A percentile compares a stretch with the other conserved stretches of the same genome.
Conservation (phyloP, 75 land plant genomes). For the Sequoia sempervirens region DNA sequence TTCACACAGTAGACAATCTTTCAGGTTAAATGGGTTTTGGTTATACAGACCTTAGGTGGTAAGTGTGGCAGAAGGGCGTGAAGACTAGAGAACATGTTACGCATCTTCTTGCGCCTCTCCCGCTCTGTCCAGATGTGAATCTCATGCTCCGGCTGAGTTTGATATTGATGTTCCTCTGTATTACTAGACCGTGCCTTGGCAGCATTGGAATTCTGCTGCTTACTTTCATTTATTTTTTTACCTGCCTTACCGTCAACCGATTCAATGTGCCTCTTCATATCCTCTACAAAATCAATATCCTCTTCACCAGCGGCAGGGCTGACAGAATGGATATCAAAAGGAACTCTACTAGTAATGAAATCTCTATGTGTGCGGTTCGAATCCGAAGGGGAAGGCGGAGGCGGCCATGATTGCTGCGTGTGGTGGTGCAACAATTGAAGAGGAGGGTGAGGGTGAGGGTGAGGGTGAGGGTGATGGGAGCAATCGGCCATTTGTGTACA, state of each 20-base stretch:
- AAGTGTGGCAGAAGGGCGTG: conserved; percentile 77
- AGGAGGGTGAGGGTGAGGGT: neutral
- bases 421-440: neutral
- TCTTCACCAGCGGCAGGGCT: neutral
- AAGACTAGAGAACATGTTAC: conserved; percentile 72
- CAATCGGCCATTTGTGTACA: too few species aligned
- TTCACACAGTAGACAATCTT: too few species aligned
- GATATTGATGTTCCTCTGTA: neutral
- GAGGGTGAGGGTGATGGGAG: too few species aligned
- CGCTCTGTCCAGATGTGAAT: conserved; percentile 80
- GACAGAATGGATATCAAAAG: neutral
- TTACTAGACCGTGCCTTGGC: neutral
- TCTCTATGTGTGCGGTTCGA: neutral
- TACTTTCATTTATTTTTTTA: neutral
- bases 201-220: neutral
- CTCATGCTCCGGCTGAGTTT: conserved; percentile 44
- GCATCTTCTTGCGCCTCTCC: conserved; percentile 87
- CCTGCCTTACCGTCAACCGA: neutral
- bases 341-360: neutral
- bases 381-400: neutral
- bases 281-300: neutral
- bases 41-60: conserved; percentile 52
- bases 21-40: neutral
- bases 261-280: neutral
- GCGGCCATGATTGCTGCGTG: neutral